Percentiles rank a stretch among this genome's conserved stretches.
phyloP scores from a whole-genome alignment of 2,329 filamentous ascomycete species.

The Parafenestella ontariensis region DNA sequence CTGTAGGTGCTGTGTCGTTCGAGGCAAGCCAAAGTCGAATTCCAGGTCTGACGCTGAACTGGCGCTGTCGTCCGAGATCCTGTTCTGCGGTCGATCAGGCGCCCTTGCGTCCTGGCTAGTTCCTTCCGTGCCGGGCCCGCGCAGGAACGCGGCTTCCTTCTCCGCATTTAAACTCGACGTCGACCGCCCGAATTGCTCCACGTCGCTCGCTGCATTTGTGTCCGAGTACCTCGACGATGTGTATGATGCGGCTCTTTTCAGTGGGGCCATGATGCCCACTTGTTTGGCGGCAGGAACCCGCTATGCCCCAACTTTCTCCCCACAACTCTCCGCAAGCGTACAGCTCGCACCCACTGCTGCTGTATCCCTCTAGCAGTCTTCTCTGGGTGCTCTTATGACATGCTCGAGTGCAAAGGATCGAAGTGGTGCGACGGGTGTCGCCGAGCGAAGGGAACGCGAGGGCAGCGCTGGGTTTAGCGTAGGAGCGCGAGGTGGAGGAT shows the following conservation, averaged over 20 bases:
- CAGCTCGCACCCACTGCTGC: background rate
- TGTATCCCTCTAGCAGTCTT: background rate
- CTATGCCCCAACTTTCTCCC: constrained; percentile 2
- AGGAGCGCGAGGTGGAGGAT: background rate
- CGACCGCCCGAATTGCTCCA: constrained; percentile 33
- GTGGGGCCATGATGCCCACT: constrained; percentile 29
- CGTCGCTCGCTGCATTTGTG: constrained; percentile 11
- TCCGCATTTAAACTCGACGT: constrained; percentile 27
- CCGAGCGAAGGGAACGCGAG: background rate
- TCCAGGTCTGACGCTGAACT: constrained; percentile 8
- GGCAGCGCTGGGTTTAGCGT: background rate
- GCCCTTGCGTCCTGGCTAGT: constrained; percentile 9
- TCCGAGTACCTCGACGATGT: constrained; percentile 18
- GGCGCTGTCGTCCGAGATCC: constrained; percentile 5
- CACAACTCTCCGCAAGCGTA: background rate
- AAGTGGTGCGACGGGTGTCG: background rate
- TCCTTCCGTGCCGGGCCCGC: constrained; percentile 8
- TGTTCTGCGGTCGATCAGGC: constrained; percentile 1
- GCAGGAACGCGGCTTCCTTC: constrained; percentile 26
- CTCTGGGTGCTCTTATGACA: background rate
- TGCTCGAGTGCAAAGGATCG: background rate
- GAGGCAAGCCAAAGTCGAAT: constrained; percentile 12
- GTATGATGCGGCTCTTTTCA: constrained; percentile 25
- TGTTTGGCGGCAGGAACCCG: constrained; percentile 5
- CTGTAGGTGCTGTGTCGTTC: constrained; percentile 1